Conservation (phyloP, 768 basidiomycete species). For the Kwoniella sp. region DNA sequence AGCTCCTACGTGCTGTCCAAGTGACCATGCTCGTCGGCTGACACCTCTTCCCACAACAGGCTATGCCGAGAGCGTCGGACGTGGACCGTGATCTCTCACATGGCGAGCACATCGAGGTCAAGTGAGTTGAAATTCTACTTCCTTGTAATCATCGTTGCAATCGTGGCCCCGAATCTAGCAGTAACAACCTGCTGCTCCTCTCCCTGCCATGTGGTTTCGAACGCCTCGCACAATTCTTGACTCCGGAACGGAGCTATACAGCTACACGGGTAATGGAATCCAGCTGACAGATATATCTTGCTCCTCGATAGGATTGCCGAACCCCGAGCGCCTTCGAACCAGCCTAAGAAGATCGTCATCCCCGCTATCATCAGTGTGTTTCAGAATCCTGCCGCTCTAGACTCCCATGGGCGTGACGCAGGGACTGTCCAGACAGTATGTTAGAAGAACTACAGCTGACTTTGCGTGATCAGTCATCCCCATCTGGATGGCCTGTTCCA, state of each 20-base stretch:
- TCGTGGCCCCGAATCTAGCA: no score
- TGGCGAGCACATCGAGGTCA: slow-evolving; percentile 49
- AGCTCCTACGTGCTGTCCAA: neutral
- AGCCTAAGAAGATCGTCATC: slow-evolving; percentile 53
- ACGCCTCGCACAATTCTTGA: no score
- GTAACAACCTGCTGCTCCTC: neutral
- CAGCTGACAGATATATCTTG: neutral
- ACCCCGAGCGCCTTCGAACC: slow-evolving; percentile 27
- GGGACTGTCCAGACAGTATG: no score
- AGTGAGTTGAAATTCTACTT: slow-evolving; percentile 30
- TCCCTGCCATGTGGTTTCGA: no score
- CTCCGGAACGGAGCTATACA: neutral
- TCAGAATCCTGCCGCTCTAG: neutral
- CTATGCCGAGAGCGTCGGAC: slow-evolving; percentile 51
- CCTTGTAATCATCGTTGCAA: neutral
- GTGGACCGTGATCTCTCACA: slow-evolving; percentile 40
- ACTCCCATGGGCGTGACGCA: no score
- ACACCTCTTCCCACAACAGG: slow-evolving; percentile 22
- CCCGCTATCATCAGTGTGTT: slow-evolving; percentile 52
- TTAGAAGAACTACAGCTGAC: no score
- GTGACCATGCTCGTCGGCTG: neutral
- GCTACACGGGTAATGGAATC: neutral
- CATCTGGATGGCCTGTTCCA: slow-evolving; percentile 87
- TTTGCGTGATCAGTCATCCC: slow-evolving; percentile 61
- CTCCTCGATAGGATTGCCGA: slow-evolving; percentile 32